Base-by-base conservation (phyloP, 352 stramenopile species). In the Plasmopara muralis region DNA sequence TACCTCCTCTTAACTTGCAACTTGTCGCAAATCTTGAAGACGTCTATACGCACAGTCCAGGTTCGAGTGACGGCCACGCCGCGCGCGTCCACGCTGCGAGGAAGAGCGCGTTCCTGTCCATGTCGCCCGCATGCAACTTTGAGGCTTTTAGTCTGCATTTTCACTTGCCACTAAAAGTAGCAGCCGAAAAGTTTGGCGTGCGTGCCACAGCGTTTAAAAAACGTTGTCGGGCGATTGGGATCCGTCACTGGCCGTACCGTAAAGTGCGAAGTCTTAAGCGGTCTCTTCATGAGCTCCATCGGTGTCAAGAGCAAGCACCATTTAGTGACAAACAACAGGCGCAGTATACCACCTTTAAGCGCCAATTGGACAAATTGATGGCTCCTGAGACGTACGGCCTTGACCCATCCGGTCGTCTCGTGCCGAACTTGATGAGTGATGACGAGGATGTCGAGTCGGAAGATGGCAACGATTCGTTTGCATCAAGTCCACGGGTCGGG, bases 181-280 rank as follows among this genome's bases (percentile, higher is more conserved):
- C 77, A 9, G 77, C 77, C 28, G 77, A 87, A 54, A 85, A 87
- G 60, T 87, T 87, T 54, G 77, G 77, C 14, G 77, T 87, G 14
- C 74, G 77, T 6, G 77, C 77, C 15, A 87, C 77, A 9, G 77
- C 77, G 31, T 87, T 87, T 67, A 86, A 88, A 62, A 88, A 88
- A 52, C 66, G 74, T 30, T 86, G 77, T 54, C 70, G 77, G 7
- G 73, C 74, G 18, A 87, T 87, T 44, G 77, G 75, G 25, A 84
- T 85, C 53, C 73, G 78, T 8, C 74, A 87, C 60, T 87, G 74
- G 76, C 74, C 76, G 42, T 85, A 85, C 50, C 70, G 74, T 18
- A 88, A 88, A 47, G 77, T 88, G 31, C 74, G 77, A 40, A 85
- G 72, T 38, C 64, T 88, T 43, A 86, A 85, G 54, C 72, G 77